Conservation (phyloP, 768 basidiomycete species). For the Termitomyces sp. region DNA sequence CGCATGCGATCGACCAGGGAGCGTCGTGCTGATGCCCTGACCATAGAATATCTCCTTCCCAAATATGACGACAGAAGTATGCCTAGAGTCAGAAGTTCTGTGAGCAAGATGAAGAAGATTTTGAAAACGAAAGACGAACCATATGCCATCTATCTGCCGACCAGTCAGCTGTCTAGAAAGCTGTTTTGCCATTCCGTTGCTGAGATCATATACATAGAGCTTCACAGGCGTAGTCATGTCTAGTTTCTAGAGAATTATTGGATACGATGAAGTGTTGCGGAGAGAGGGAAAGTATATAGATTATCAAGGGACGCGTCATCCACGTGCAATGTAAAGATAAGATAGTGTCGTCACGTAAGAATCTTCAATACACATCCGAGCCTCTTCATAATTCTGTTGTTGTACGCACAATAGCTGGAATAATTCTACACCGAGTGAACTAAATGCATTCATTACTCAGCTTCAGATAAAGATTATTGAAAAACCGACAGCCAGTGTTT, state of each 20-base stretch:
- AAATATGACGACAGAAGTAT: constrained; percentile 88
- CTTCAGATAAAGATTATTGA: too few relatives aligned
- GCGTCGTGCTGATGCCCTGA: constrained; percentile 68
- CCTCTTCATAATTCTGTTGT: too few relatives aligned
- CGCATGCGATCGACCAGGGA: constrained; percentile 81
- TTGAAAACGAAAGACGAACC: constrained; percentile 38
- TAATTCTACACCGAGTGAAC: too few relatives aligned
- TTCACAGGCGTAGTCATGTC: constrained; percentile 47
- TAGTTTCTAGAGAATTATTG: background rate
- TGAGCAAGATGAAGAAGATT: background rate
- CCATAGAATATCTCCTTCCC: constrained; percentile 89
- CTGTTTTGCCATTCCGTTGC: constrained; percentile 76
- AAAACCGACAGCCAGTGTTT: too few relatives aligned
- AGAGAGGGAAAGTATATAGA: background rate
- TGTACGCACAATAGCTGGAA: too few relatives aligned
- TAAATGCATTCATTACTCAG: too few relatives aligned
- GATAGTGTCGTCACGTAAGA: too few relatives aligned
- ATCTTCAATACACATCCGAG: too few relatives aligned
- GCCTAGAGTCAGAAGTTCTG: constrained; percentile 44
- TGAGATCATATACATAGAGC: constrained; percentile 90
- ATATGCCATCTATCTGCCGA: constrained; percentile 89
- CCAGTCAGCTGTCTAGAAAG: constrained; percentile 81
- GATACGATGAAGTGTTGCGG: background rate
- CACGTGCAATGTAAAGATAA: background rate
- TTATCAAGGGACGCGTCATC: background rate